Evolutionary conservation across 2,329 filamentous ascomycete species (phyloP), one percentile per base, ranked within the genome.

Genomic region (Neofusicoccum cordaticola): DNA sequence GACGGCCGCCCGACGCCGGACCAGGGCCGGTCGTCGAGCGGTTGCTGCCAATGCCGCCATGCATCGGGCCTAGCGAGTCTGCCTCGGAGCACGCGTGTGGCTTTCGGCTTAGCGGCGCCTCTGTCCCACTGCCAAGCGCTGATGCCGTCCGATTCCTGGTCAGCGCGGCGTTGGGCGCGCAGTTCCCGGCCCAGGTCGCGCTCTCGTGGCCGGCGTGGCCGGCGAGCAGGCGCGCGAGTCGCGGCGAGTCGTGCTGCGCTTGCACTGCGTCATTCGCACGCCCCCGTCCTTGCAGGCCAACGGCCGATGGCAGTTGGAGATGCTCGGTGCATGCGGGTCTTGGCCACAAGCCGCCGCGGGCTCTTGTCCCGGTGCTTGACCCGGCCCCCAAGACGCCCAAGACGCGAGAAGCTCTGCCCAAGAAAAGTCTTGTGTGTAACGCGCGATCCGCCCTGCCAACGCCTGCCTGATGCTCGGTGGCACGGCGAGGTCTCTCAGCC

Each of bases 391-490:
- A 58, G 53, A 58, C 11, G n/a, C 27, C 52, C 39, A 57, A 56
- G 51, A 56, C 51, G 27, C 35, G 51, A 57, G 19, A 57, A 60
- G 56, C 56, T 47, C 41, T 22, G 11, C 56, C 41, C 56, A 60
- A 60, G 56, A 47, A 47, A 58, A 47, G 27, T 60, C 56, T 60
- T 60, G 11, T 53, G 53, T 60, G 41, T 15, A n/a, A 37, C 56
- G 8, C 22, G 19, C 17, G 19, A n/a, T 34, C 19, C 35, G 22
- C 34, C n/a, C n/a, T 19, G 17, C 31, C 34, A 4, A 17, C 22
- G 7, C 15, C 12, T 17, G 35, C 6, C 17, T 3, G 7, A 31
- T 7, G 1, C 27, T 31, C 27, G 6, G 39, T 44, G 13, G 44
- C 39, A 60, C 56, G 9, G n/a, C 17, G 27, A 15, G n/a, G 6